A percentile compares a stretch with the other conserved stretches of the same genome.
phyloP scores from a whole-genome alignment of 768 basidiomycete genomes.

The Boletus sp. region DNA sequence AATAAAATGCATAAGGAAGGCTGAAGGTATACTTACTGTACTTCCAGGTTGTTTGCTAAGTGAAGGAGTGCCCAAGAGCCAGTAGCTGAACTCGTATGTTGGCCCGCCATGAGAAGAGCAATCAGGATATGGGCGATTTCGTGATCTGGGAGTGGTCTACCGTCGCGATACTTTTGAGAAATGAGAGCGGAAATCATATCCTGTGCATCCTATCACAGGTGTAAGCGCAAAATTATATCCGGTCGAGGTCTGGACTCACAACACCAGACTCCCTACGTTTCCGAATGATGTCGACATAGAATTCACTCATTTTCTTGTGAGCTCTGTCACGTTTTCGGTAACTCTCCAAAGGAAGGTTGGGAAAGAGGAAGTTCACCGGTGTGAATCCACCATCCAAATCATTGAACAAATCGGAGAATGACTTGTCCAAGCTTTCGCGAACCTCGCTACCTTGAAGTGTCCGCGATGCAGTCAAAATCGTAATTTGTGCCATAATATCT shows the following conservation, averaged over 20 bases:
- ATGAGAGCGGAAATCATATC: constrained; percentile 93
- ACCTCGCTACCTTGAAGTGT: constrained; percentile 95
- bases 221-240: neutral
- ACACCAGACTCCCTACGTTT: constrained; percentile 57
- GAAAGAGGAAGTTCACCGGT: constrained; percentile 93
- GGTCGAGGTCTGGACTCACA: constrained; percentile 27
- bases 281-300: constrained; percentile 85
- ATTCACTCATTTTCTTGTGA: constrained; percentile 90
- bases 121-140: constrained; percentile 99
- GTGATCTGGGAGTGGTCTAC: constrained; percentile 73
- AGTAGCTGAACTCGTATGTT: constrained; percentile 95
- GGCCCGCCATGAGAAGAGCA: constrained; percentile 98
- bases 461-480: constrained; percentile 90
- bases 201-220: constrained; percentile 55
- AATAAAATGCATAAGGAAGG: neutral
- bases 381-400: constrained; percentile 97
- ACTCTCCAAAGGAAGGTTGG: constrained; percentile 86
- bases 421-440: constrained; percentile 71
- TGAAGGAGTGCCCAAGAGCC: constrained; percentile 90
- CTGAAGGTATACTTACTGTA: constrained; percentile 55
- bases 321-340: constrained; percentile 88
- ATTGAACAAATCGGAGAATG: constrained; percentile 79
- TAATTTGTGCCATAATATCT: constrained; percentile 79
- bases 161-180: constrained; percentile 81
- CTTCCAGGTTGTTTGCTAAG: constrained; percentile 68